Conservation (phyloP, 495 filamentous ascomycete species). For the Penicillium coffeae region DNA sequence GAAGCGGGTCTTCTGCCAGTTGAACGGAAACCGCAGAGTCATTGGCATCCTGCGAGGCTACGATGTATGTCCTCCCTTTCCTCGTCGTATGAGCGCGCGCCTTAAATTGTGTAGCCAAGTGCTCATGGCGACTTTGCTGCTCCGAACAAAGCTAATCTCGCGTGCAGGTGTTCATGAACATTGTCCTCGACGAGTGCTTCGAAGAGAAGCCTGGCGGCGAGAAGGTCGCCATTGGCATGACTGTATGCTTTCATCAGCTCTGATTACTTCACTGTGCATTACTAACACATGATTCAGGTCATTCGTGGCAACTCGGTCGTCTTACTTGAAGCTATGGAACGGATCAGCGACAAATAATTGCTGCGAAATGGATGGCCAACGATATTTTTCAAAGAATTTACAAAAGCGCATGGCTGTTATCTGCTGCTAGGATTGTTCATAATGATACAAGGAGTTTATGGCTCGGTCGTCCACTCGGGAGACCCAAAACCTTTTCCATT, state of each 20-base stretch:
- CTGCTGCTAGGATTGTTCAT: slow-evolving; percentile 17
- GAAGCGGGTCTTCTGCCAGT: slow-evolving; percentile 94
- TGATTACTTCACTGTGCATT: too few relatives aligned
- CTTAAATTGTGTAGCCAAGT: too few relatives aligned
- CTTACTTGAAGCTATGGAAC: slow-evolving; percentile 78
- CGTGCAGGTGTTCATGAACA: slow-evolving; percentile 92
- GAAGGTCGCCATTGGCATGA: slow-evolving; percentile 88
- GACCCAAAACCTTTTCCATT: slow-evolving; percentile 34
- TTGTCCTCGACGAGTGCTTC: slow-evolving; percentile 95
- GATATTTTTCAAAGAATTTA: slow-evolving; percentile 18
- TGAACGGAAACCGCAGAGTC: slow-evolving; percentile 97
- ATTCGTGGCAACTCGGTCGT: slow-evolving; percentile 95
- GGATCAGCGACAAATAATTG: slow-evolving; percentile 52
- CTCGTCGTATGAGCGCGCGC: neutral
- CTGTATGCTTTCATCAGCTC: slow-evolving; percentile 73
- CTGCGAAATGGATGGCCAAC: slow-evolving; percentile 15
- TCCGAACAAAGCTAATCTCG: neutral
- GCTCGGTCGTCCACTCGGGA: slow-evolving; percentile 39
- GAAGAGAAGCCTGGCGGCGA: slow-evolving; percentile 91
- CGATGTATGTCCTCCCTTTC: slow-evolving; percentile 62
- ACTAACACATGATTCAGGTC: too few relatives aligned
- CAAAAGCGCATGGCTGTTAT: slow-evolving; percentile 12
- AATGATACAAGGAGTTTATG: slow-evolving; percentile 41
- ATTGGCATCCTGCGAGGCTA: slow-evolving; percentile 92
- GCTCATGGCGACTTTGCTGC: too few relatives aligned